Evolutionary conservation across 108 stramenopile genomes (phyloP), one percentile per base, ranked within the genome.

Genomic region (Mediolabrus comicus): DNA sequence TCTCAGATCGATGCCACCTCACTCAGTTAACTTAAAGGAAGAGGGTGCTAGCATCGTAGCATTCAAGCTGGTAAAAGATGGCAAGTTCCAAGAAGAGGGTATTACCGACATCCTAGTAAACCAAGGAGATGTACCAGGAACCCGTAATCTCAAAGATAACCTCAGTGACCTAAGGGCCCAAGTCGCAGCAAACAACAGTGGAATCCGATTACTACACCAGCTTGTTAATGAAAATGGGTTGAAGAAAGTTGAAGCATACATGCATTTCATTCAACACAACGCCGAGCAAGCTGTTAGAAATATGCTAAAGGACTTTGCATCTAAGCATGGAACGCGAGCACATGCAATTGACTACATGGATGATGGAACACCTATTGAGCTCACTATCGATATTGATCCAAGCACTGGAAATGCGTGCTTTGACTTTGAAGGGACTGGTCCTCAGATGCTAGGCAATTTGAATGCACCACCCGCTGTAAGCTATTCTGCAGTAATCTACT

Each of bases 391-490:
- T 30, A 95, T 99, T 54, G 92, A 98, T 67, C 77, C 82, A 41
- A 71, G 69, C 7, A 81, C 85, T 17, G 93, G 96, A 14, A 78
- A 74, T 53, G 96, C 97, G 1, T 59, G 67, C 22, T 98, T 99
- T 70, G 98, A 98, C 74, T 99, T 99, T 77, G 86, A 88, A 46
- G 99, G 98, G n/a, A 98, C 99, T 17, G 96, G 95, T 0, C 95
- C 92, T 13, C 96, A 99, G 72, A 96, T 98, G 19, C 67, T 87
- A 7, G 97, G 95, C 24, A 99, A 99, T 79, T 77, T 92, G 67
- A 99, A 99, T 62, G 97, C 98, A 0, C 99, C 99, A 10, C 98
- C 99, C n/a, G 96, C 99, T 2, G 98, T 99, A 26, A 98, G 98
- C 11, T 93, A 96, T 58, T 92, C 92, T 4, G 99, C 99, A 26